Conservation (phyloP, 2,329 filamentous ascomycete species). For the Ophiostoma sp. region DNA sequence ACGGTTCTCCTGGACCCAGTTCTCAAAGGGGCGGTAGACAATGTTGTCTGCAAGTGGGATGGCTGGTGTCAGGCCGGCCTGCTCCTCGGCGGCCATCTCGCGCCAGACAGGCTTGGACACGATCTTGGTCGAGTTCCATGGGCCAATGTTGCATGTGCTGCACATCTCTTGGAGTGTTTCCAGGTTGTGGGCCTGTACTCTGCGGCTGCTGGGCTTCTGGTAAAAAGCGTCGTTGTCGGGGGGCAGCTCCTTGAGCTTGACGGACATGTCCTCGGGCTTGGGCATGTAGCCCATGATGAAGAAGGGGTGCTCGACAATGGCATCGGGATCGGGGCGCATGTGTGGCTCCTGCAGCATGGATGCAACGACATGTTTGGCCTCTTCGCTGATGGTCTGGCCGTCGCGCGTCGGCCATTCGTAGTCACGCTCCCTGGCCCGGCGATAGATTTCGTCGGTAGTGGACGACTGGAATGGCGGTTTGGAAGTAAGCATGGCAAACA, state of each 20-base stretch:
- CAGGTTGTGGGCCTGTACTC: slow-evolving; percentile 44
- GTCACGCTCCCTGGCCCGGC: slow-evolving; percentile 62
- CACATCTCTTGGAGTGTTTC: slow-evolving; percentile 55
- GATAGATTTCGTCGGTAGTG: slow-evolving; percentile 81
- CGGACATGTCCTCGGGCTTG: slow-evolving; percentile 51
- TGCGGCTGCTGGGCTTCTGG: slow-evolving; percentile 41
- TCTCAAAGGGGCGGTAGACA: slow-evolving; percentile 61
- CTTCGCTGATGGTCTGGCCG: slow-evolving; percentile 65
- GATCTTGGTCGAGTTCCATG: slow-evolving; percentile 45
- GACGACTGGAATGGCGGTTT: slow-evolving; percentile 94
- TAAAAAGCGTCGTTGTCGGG: slow-evolving; percentile 58
- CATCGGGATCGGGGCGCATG: slow-evolving; percentile 67
- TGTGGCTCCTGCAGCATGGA: slow-evolving; percentile 71
- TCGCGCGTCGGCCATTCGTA: slow-evolving; percentile 73
- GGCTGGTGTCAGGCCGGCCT: slow-evolving; percentile 57
- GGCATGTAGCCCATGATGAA: slow-evolving; percentile 75
- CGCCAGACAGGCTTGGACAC: slow-evolving; percentile 56
- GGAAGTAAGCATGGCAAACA: slow-evolving; percentile 96
- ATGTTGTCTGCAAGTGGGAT: slow-evolving; percentile 58
- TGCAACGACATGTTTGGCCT: slow-evolving; percentile 73
- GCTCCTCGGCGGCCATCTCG: slow-evolving; percentile 63
- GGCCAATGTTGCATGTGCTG: slow-evolving; percentile 54
- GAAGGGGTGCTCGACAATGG: slow-evolving; percentile 73
- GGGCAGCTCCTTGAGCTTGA: slow-evolving; percentile 51
- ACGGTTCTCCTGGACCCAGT: slow-evolving; percentile 52